Evolutionary conservation across 176 grass and related monocot species (phyloP).

Genomic region (Neostapfia colusana): DNA sequence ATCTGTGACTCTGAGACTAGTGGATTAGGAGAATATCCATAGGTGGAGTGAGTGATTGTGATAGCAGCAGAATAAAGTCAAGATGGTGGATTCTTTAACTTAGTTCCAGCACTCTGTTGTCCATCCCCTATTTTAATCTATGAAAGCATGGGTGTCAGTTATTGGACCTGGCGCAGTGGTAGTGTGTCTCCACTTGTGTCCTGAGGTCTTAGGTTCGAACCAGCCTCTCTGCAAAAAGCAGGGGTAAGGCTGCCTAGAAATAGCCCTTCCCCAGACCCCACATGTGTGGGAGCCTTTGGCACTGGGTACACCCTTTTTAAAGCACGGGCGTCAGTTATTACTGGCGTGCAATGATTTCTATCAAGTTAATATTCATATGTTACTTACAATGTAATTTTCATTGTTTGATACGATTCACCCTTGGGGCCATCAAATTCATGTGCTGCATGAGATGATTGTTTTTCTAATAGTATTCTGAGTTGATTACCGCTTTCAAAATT

Average conservation of each 20-base stretch:
- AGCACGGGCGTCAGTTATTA: too few relatives aligned
- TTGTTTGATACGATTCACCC: slow-evolving; percentile 5
- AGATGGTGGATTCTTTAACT: slow-evolving; percentile 10
- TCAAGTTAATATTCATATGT: slow-evolving; percentile 9
- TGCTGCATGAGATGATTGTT: neutral
- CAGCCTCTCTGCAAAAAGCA: too few relatives aligned
- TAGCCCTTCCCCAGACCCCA: too few relatives aligned
- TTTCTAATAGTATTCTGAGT: slow-evolving; percentile 15
- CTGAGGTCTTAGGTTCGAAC: too few relatives aligned
- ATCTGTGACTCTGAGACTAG: neutral
- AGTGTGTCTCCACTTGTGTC: too few relatives aligned
- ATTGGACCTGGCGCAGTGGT: too few relatives aligned
- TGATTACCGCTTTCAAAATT: slow-evolving; percentile 27
- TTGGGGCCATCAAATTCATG: neutral
- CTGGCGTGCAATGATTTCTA: neutral
- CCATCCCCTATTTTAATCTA: neutral
- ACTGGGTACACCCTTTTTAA: too few relatives aligned
- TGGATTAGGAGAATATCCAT: neutral
- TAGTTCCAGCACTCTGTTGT: neutral
- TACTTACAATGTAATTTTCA: neutral
- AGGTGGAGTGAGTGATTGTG: neutral
- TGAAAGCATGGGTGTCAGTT: neutral
- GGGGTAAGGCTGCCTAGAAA: too few relatives aligned
- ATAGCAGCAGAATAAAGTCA: neutral
- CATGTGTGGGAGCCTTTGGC: too few relatives aligned